A percentile compares a stretch with the other conserved stretches of the same genome.
phyloP scores from a whole-genome alignment of 441 rosid species.

The Eugenia klotzschiana region DNA sequence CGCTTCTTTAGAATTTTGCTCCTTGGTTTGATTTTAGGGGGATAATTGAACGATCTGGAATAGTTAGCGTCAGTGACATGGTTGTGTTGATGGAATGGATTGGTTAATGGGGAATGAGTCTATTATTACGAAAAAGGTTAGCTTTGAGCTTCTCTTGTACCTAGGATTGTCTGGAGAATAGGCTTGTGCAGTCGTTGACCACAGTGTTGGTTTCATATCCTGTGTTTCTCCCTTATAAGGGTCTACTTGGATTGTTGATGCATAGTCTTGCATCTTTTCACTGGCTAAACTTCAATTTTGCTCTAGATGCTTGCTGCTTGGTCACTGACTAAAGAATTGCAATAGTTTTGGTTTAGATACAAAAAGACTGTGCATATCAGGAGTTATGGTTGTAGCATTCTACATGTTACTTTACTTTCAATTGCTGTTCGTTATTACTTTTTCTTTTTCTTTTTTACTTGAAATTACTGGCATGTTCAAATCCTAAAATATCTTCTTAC shows the following conservation, averaged over 20 bases:
- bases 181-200: background rate
- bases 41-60: background rate
- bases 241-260: background rate
- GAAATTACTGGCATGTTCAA: background rate
- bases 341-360: background rate
- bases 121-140: background rate
- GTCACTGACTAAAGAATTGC: background rate
- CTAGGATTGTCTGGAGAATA: background rate
- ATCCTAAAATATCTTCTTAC: slow-evolving; percentile 3
- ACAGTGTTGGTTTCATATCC: background rate
- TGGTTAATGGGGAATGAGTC: background rate
- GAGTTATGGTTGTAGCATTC: background rate
- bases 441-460: background rate
- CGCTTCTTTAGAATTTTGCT: background rate
- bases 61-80: background rate
- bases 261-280: background rate
- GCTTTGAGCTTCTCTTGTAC: background rate
- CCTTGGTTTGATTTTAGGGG: background rate
- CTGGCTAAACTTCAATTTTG: background rate
- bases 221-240: background rate
- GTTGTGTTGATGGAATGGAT: background rate
- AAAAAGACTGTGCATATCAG: background rate
- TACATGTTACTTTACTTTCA: background rate
- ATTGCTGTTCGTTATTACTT: background rate
- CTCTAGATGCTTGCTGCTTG: background rate